Percentiles rank a stretch among this genome's conserved stretches.
These are phyloP conservation scores for Bremia lactucae DNA, from an alignment of 352 stramenopile species.

Conservation along the genomic window DNA sequence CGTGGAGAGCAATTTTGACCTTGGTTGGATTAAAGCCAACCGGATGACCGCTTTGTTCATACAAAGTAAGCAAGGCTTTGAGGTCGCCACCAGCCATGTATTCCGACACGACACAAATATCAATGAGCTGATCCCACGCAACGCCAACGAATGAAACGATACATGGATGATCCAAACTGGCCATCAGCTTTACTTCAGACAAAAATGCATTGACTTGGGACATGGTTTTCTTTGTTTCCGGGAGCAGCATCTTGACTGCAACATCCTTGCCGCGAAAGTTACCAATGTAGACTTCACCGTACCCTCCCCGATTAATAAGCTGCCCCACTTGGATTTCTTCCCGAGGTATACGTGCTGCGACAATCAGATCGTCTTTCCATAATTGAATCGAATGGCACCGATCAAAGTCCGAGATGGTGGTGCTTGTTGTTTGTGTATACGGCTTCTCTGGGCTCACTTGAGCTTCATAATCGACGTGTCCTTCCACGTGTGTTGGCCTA, in stretches of 20 bases:
- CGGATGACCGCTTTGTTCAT: constrained; percentile 11
- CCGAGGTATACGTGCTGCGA: constrained; percentile 11
- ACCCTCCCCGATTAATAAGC: constrained; percentile 23
- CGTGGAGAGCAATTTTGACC: constrained; percentile 20
- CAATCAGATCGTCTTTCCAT: constrained; percentile 31
- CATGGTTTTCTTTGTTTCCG: constrained; percentile 20
- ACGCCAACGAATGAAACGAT: constrained; percentile 38
- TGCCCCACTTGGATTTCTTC: constrained; percentile 16
- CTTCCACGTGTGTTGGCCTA: constrained; percentile 1
- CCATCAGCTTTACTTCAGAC: constrained; percentile 25
- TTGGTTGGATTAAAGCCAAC: constrained; percentile 23
- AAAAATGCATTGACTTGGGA: constrained; percentile 23
- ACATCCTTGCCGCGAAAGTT: constrained; percentile 17
- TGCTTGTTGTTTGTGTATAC: constrained; percentile 3
- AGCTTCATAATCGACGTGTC: constrained; percentile 7
- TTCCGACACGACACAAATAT: constrained; percentile 34
- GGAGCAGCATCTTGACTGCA: constrained; percentile 18
- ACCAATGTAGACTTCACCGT: constrained; percentile 21
- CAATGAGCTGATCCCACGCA: constrained; percentile 28
- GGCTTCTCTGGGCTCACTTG: constrained; percentile 13
- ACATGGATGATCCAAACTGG: constrained; percentile 20
- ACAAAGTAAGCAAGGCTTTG: constrained; percentile 20
- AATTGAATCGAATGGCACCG: constrained; percentile 5
- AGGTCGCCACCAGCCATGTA: constrained; percentile 38
- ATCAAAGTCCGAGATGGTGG: constrained; percentile 8